Evolutionary conservation across 163 green algal genomes (phyloP), one percentile per base, ranked within the genome.

Genomic region (Scenedesmus sp.): DNA sequence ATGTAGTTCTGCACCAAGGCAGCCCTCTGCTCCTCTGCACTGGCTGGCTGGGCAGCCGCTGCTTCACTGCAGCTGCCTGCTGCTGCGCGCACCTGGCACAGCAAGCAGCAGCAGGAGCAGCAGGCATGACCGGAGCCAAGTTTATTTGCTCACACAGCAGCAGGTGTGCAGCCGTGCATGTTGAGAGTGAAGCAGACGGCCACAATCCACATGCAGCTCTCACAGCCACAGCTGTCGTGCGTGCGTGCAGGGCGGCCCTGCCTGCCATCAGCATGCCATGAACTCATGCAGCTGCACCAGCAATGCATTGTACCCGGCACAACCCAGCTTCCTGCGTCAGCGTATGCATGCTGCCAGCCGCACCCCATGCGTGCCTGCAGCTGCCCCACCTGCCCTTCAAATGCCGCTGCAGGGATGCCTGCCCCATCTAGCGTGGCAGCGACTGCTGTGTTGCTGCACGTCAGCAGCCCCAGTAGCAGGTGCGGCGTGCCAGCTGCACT

Each of bases 391-490:
- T 82, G 15, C 7, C 23, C 46, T 20, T 56, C 46, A 23, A 90
- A 90, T 13, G 46, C 74, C 56, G 74, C 87, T 20, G 55, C 3
- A 4, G 81, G 13, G 3, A 91, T 62, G 74, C 87, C 87, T 62
- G 87, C 74, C 15, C 23, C 59, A 13, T 64, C 12, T 4, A 92
- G 62, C 52, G 59, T 64, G 6, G 57, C 55, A 4, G 26, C 12
- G 0, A 92, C 64, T 46, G 64, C 62, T 2, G 20, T 18, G 67
- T 77, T 92, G 62, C 64, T 59, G 26, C 64, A 83, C 5, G 16
- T 60, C 55, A 92, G 12, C n/a, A 92, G 15, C 8, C 88, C 88
- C 12, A 92, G 64, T 54, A 92, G 88, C 55, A 92, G 55, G 59
- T 92, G 88, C n/a, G 82, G 81, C 52, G 88, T 92, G 23, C 88